Evolutionary conservation across 345 rosid genomes (phyloP).

Genomic region (Angophora floribunda): DNA sequence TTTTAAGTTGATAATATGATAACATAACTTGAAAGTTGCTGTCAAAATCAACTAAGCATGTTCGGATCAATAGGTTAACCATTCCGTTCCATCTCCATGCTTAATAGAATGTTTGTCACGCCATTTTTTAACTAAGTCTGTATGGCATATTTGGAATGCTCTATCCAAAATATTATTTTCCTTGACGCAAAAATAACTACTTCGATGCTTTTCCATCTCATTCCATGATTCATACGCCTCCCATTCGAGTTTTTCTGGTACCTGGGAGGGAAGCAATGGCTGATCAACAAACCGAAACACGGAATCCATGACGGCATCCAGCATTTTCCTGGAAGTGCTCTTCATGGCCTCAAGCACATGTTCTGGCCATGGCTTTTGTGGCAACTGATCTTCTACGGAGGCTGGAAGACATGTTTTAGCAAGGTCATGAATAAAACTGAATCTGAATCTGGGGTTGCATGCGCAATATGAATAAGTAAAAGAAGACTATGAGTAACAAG

Average conservation of each 20-base stretch:
- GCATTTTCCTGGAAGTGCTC: constrained; percentile 2
- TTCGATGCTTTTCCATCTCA: not conserved
- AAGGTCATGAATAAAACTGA: not conserved
- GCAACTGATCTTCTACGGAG: constrained; percentile 3
- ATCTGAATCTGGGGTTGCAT: not conserved
- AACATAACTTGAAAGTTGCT: too few relatives aligned
- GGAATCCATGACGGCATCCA: constrained; percentile 32
- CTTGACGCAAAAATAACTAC: too few relatives aligned
- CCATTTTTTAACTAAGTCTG: not conserved
- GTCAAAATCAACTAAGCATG: not conserved
- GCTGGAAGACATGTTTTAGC: constrained; percentile 2
- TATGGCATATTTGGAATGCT: not conserved
- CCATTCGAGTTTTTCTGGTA: not conserved
- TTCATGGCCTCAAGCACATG: constrained; percentile 5
- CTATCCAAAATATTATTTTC: not conserved
- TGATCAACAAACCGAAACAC: constrained; percentile 24
- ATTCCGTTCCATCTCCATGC: not conserved
- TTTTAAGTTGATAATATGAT: not conserved
- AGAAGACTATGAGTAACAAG: not conserved
- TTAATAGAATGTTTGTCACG: not conserved
- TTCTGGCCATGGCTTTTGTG: constrained; percentile 2
- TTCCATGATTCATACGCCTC: not conserved
- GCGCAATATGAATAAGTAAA: not conserved
- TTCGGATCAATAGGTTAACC: not conserved
- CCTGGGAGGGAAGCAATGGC: constrained; percentile 37